Evolutionary conservation across 208 protist genomes (phyloP), one percentile per base, ranked within the genome.

Genomic region (Crithidia expoeki): DNA sequence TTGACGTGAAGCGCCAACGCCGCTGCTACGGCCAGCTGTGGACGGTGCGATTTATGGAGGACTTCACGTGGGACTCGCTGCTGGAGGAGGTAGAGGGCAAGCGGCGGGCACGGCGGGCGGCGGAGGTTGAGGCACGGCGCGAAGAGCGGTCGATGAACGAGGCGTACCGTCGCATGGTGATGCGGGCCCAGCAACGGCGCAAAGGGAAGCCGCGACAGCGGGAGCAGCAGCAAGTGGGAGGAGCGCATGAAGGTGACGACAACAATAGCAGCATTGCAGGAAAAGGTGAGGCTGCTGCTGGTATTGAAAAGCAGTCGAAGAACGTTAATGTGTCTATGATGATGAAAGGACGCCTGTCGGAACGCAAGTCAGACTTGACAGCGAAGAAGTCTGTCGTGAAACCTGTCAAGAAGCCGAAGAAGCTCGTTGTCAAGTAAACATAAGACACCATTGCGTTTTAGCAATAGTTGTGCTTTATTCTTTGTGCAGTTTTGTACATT

Each of bases 11-110:
- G 66, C 80, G 88, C 12, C 80, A 79, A 46, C 87, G 90, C 6
- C 66, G 74, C 34, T 92, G 90, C 73, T 79, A 81, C 67, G 90
- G 88, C 5, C 81, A 93, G 74, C 74, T 95, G 63, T 95, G 90
- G 88, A 91, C 76, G 6, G 88, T 95, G 3, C 76, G 83, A 59
- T 91, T 83, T 56, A 74, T 90, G 42, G 62, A 77, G 0, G 80
- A 74, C 28, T 82, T 93, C 53, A 83, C 83, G 44, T 94, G 83
- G 86, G 83, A 90, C 53, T 64, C 64, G 30, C 62, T 95, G 47
- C 50, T 84, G 6, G 86, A 90, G 71, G 75, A 84, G 73, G 74
- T 73, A 49, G 90, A 95, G 74, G 83, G 64, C 50, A 57, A 75
- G 53, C 67, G 71, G 17, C 83, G 90, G 11, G 36, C 60, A 28